Percentiles rank a stretch among this genome's conserved stretches.
These are phyloP conservation scores for Neurospora hispaniola DNA, from an alignment of 495 filamentous ascomycete species.

Conservation along the genomic window DNA sequence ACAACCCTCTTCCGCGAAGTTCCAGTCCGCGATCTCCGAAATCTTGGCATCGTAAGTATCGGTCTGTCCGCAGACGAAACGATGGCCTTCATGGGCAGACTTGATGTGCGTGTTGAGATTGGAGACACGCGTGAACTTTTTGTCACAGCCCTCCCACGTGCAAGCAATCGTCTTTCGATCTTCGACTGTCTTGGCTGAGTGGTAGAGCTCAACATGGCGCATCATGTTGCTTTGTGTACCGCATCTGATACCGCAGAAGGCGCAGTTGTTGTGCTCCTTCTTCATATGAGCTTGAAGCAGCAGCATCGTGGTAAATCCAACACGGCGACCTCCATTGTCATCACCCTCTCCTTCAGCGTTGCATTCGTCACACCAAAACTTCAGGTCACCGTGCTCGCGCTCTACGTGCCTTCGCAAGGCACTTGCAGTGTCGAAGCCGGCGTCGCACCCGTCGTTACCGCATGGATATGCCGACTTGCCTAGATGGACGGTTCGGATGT, in stretches of 20 bases:
- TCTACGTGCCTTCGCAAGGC: constrained; percentile 62
- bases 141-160: constrained; percentile 51
- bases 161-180: constrained; percentile 55
- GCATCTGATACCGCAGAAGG: constrained; percentile 57
- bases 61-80: constrained; percentile 62
- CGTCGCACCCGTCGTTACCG: constrained; percentile 51
- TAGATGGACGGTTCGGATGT: constrained; percentile 65
- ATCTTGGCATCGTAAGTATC: constrained; percentile 44
- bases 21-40: constrained; percentile 49
- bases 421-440: constrained; percentile 59
- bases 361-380: constrained; percentile 67
- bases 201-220: constrained; percentile 58
- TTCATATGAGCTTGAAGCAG: constrained; percentile 62
- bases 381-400: constrained; percentile 53
- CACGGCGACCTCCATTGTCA: constrained; percentile 16
- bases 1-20: constrained; percentile 51
- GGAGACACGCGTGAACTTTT: constrained; percentile 63
- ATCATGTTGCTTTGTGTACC: constrained; percentile 50
- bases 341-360: constrained; percentile 14
- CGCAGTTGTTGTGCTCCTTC: constrained; percentile 61
- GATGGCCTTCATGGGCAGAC: constrained; percentile 58
- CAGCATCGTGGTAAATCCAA: constrained; percentile 60
- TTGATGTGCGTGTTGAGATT: constrained; percentile 73
- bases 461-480: constrained; percentile 59
- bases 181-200: constrained; percentile 49